phyloP scores from a whole-genome alignment of 2,329 filamentous ascomycete species.

The Triangularia setosa region DNA sequence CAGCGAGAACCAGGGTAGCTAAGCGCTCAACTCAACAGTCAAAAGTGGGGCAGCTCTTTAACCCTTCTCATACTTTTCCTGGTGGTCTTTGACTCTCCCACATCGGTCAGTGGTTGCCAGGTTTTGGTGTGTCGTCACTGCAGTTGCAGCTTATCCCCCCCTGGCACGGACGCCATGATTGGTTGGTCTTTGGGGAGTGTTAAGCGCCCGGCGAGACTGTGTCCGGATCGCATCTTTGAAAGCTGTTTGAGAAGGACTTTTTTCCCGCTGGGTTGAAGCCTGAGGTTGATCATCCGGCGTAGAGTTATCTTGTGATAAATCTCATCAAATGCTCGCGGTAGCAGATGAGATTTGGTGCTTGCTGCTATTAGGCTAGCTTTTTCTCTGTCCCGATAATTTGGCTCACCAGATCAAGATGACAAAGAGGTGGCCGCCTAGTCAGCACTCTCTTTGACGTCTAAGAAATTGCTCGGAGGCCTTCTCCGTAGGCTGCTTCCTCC shows the following conservation, averaged over 20 bases:
- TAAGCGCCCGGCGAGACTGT: conserved; percentile 9
- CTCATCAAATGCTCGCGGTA: no score
- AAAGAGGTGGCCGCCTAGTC: neutral
- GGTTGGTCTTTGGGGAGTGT: neutral
- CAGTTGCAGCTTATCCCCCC: neutral
- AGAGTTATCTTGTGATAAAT: no score
- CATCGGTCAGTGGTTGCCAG: no score
- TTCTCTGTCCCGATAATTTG: neutral
- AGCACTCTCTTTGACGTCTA: neutral
- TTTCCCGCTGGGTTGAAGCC: neutral
- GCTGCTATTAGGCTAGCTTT: neutral
- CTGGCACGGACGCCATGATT: conserved; percentile 2
- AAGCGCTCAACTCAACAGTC: conserved; percentile 12
- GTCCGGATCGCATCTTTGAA: neutral
- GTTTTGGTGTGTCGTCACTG: conserved; percentile 6
- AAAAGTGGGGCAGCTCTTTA: neutral
- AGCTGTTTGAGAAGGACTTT: neutral
- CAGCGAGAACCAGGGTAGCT: neutral
- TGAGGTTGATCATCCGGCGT: neutral
- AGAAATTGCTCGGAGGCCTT: neutral
- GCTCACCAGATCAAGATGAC: neutral
- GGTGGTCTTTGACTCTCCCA: no score
- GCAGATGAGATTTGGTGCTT: neutral
- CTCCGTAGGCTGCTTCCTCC: neutral
- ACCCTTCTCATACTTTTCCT: no score